These are phyloP conservation scores for Thozetella sp. DNA, from an alignment of 495 filamentous ascomycete genomes.

Conservation along the genomic window DNA sequence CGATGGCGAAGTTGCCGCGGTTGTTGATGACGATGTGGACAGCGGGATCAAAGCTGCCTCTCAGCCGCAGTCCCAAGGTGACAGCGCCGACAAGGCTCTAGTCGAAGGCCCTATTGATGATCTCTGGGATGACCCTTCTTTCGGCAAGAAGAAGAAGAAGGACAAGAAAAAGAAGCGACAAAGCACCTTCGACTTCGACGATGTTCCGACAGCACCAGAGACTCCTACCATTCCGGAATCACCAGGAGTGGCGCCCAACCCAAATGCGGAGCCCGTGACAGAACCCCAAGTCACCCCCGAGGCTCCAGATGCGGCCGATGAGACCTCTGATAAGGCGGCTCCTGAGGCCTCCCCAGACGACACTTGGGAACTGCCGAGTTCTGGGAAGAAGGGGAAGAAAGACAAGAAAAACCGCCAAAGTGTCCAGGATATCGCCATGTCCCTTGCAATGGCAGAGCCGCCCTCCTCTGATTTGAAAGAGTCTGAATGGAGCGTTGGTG, in stretches of 20 bases:
- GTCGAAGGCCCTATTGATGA: slow-evolving; percentile 3
- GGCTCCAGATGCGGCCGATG: slow-evolving; percentile 11
- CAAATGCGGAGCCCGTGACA: too few relatives aligned
- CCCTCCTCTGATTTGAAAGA: background rate
- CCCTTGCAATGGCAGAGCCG: background rate
- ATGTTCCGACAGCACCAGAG: slow-evolving; percentile 5
- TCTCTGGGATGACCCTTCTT: background rate
- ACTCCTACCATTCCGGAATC: slow-evolving; percentile 6
- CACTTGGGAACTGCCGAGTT: background rate
- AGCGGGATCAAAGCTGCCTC: background rate
- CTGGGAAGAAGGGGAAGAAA: slow-evolving; percentile 5
- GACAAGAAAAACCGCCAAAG: slow-evolving; percentile 19
- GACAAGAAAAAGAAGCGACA: slow-evolving; percentile 23
- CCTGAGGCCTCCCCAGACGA: slow-evolving; percentile 4
- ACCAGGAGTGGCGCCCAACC: background rate
- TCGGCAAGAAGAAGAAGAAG: slow-evolving; percentile 29
- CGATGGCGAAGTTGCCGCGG: slow-evolving; percentile 3
- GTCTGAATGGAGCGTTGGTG: background rate
- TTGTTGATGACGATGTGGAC: too few relatives aligned
- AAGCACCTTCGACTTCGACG: slow-evolving; percentile 11
- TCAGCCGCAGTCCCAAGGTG: background rate
- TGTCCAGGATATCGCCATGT: background rate
- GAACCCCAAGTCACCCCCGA: too few relatives aligned
- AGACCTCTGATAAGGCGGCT: slow-evolving; percentile 2
- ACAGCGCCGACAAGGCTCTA: slow-evolving; percentile 3